Conservation (phyloP, 139 green algal genomes). For the Picochlorum costavermella region DNA sequence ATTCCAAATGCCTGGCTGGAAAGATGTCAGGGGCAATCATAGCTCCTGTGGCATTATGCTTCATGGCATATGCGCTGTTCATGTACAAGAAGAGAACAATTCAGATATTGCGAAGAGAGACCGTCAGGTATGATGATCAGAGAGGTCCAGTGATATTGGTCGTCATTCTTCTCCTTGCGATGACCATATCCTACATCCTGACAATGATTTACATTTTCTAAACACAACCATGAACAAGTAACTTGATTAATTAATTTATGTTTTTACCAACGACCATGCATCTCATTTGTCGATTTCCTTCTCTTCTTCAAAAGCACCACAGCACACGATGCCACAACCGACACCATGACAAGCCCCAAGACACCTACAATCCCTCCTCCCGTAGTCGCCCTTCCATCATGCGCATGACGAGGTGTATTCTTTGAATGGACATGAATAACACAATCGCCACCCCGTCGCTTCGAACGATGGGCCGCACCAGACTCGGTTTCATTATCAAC, state of each 20-base stretch:
- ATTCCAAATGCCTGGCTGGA: conserved; percentile 13
- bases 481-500: too few species aligned
- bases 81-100: conserved; percentile 55
- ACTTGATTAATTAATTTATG: background rate
- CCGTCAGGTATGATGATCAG: conserved; percentile 71
- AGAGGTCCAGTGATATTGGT: conserved; percentile 55
- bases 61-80: conserved; percentile 69
- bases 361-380: background rate
- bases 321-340: background rate
- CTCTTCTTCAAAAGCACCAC: background rate
- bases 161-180: conserved; percentile 22
- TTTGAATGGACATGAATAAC: too few species aligned
- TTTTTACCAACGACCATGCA: background rate
- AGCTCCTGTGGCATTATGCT: conserved; percentile 54
- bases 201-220: conserved; percentile 23
- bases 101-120: conserved; percentile 44
- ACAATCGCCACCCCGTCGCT: too few species aligned
- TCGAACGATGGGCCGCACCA: too few species aligned
- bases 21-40: conserved; percentile 62
- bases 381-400: too few species aligned
- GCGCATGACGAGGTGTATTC: too few species aligned
- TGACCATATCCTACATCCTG: conserved; percentile 18
- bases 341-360: background rate
- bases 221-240: background rate
- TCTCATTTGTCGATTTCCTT: background rate